Evolutionary conservation across 1,284 basidiomycete genomes (phyloP).

Genomic region (Schizopora paradoxa): DNA sequence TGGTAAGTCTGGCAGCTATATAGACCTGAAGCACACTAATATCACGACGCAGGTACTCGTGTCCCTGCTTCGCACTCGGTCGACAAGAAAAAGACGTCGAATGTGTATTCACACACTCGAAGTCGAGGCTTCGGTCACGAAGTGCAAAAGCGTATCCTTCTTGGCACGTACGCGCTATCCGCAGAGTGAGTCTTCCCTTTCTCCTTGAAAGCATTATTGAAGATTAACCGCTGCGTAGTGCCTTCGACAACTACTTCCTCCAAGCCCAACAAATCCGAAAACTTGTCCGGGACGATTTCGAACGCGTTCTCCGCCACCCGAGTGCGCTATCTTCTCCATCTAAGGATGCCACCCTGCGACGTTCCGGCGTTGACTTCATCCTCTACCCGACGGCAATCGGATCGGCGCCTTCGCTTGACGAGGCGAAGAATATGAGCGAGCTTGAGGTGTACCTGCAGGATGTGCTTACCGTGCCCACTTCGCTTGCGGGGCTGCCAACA

Average conservation of each 20-base stretch:
- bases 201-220: background rate
- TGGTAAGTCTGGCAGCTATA: conserved; percentile 35
- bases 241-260: conserved; percentile 95
- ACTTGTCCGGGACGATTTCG: conserved; percentile 70
- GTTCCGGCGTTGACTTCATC: conserved; percentile 66
- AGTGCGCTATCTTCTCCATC: conserved; percentile 36
- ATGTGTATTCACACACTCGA: conserved; percentile 56
- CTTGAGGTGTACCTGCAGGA: conserved; percentile 82
- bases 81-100: conserved; percentile 39
- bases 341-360: conserved; percentile 3
- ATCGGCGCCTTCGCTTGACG: conserved; percentile 59
- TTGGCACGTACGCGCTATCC: conserved; percentile 89
- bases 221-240: conserved; percentile 44
- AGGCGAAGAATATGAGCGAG: conserved; percentile 17
- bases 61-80: conserved; percentile 38
- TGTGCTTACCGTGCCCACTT: conserved; percentile 87
- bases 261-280: conserved; percentile 83
- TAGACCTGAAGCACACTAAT: background rate
- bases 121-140: conserved; percentile 77
- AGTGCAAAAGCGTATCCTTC: conserved; percentile 82
- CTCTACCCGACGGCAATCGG: conserved; percentile 82
- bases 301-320: conserved; percentile 56
- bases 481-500: conserved; percentile 83
- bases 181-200: conserved; percentile 64
- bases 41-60: conserved; percentile 38